Evolutionary conservation across 352 stramenopile genomes (phyloP), one percentile per base, ranked within the genome.

Genomic region (Aphanomyces euteiches): DNA sequence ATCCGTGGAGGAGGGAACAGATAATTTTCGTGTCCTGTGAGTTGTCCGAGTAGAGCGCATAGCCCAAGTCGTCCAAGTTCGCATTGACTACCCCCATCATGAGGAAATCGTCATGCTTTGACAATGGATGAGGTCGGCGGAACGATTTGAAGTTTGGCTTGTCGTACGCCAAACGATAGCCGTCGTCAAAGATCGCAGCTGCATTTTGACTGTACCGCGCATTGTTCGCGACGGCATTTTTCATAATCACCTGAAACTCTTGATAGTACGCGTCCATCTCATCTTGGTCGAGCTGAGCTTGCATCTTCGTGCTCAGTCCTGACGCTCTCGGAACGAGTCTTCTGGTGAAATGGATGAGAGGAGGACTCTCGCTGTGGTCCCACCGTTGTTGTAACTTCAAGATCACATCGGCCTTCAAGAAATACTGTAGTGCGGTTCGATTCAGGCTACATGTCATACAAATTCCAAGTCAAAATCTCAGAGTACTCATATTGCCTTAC

Each of bases 11-110:
- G 66, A 92, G 83, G 10, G 83, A 75, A 73, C 88, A 72, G 69
- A 83, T 79, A 7, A 77, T 77, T 34, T 85, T 85, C 64, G 87
- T 77, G 54, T 88, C 82, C 19, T 90, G 78, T 0, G 87, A 93
- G 10, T 76, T 82, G 48, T 84, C 66, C 64, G 72, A 82, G 66
- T 89, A 78, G 34, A 92, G 60, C 15, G 80, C 85, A 61, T 88
- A 91, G 69, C 81, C 77, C 21, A 92, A 64, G 38, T 94, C 82
- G 53, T 92, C 78, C n/a, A 94, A 72, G 39, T 78, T 83, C 47
- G 76, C 72, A 7, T 34, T 37, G 38, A 21, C 28, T 3, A 34
- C 12, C n/a, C 64, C 64, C 10, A 63, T 7, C 15, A 70, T 41
- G 64, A 70, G 53, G 53, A 63, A 70, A 7, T 70, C 64, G 15